Percentiles rank a stretch among this genome's conserved stretches.
These are phyloP conservation scores for Populus hybrid DNA, from an alignment of 441 rosid species.

Conservation along the genomic window DNA sequence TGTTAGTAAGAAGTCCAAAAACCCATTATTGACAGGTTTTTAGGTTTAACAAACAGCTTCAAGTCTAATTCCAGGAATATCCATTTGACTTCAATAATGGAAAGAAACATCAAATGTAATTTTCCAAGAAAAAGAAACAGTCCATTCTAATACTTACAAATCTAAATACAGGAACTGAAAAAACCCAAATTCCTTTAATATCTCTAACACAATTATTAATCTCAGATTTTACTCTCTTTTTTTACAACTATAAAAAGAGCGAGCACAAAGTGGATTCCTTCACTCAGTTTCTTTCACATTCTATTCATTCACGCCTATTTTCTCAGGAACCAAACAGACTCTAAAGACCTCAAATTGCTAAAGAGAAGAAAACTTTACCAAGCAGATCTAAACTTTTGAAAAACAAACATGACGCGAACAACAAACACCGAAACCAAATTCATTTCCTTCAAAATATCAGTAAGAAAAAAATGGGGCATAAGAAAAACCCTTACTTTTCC, in stretches of 20 bases:
- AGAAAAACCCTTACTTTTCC: neutral
- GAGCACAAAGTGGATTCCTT: neutral
- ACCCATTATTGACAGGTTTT: neutral
- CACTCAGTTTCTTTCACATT: constrained; percentile 4
- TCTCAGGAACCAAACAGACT: constrained; percentile 21
- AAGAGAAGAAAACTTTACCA: constrained; percentile 13
- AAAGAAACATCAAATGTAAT: neutral
- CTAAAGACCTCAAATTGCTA: constrained; percentile 23
- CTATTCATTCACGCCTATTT: constrained; percentile 10
- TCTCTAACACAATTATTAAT: neutral
- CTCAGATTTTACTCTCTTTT: neutral
- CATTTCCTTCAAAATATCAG: neutral
- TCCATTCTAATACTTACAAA: neutral
- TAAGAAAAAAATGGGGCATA: neutral
- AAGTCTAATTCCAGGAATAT: neutral
- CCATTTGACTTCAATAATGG: neutral
- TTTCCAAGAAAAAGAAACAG: neutral
- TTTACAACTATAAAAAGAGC: neutral
- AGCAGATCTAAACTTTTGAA: constrained; percentile 36
- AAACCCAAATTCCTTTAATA: neutral
- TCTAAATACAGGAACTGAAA: constrained; percentile 5
- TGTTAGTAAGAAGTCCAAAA: neutral
- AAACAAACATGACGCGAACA: neutral
- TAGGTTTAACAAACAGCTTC: neutral
- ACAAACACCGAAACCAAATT: constrained; percentile 8